Percentiles rank a stretch among this genome's conserved stretches.
Evolutionary conservation across 23 red algal species (phyloP).

Genomic region (Gracilariopsis chorda): DNA sequence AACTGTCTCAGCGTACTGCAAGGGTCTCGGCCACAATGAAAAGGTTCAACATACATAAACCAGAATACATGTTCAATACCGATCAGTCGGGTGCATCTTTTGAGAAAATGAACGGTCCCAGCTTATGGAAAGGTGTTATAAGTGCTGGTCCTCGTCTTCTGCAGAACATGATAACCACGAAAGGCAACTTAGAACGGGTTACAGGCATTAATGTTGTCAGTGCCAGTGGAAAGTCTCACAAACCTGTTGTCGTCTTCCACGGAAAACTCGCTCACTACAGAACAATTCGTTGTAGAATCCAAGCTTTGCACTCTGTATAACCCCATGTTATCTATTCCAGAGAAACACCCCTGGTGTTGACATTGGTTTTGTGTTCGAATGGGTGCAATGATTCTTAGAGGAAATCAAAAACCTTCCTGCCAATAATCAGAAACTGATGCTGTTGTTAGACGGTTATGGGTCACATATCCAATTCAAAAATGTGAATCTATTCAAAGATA

Average conservation of each 20-base stretch:
- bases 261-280: neutral
- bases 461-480: neutral
- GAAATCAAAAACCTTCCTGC: neutral
- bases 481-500: neutral
- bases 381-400: neutral
- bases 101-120: no score
- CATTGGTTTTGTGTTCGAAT: neutral
- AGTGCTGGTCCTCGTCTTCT: no score
- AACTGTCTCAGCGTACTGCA: neutral
- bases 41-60: neutral
- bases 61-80: no score
- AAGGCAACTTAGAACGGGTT: neutral
- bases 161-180: no score
- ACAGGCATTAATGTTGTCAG: neutral
- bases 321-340: conserved; percentile 5
- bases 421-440: neutral
- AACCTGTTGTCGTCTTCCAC: neutral
- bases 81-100: no score
- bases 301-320: neutral
- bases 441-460: neutral
- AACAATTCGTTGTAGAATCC: neutral
- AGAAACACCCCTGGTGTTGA: neutral
- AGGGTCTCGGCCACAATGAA: neutral
- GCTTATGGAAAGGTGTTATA: no score
- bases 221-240: neutral